phyloP scores from a whole-genome alignment of 192 early-diverging fungal genomes.

The Coemansia sp. region DNA sequence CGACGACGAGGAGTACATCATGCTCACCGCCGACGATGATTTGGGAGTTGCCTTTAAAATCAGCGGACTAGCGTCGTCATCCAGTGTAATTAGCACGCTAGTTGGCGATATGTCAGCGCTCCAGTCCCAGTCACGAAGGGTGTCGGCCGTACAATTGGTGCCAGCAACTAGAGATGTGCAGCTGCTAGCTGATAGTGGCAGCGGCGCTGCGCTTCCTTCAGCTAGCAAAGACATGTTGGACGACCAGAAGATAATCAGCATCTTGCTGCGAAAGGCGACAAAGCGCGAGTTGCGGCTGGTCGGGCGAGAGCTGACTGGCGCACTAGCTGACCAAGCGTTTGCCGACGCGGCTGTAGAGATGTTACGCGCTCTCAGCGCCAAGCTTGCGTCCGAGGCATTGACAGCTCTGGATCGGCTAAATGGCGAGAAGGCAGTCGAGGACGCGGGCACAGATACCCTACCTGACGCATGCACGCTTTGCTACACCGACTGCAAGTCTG shows the following conservation, averaged over 20 bases:
- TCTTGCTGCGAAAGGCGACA: not conserved
- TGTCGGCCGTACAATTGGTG: not conserved
- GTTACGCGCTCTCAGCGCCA: not conserved
- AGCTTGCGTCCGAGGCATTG: conserved; percentile 13
- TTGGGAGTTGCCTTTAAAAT: conserved; percentile 37
- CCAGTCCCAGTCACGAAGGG: not conserved
- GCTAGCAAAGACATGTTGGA: not conserved
- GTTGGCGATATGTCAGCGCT: not conserved
- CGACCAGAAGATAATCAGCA: not conserved
- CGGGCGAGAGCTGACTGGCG: not conserved
- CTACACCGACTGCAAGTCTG: conserved; percentile 33
- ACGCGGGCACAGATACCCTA: conserved; percentile 26
- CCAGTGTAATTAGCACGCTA: not conserved
- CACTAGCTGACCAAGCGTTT: not conserved
- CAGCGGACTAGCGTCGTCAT: not conserved
- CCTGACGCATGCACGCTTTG: conserved; percentile 43
- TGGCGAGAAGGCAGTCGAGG: not conserved
- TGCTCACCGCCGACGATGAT: conserved; percentile 47
- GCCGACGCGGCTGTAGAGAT: not conserved
- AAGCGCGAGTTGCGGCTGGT: not conserved
- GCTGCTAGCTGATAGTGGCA: not conserved
- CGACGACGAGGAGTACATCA: conserved; percentile 24
- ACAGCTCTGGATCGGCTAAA: not conserved
- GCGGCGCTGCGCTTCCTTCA: not conserved
- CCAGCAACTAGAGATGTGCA: not conserved